A percentile compares a stretch with the other conserved stretches of the same genome.
These are phyloP conservation scores for Phanerodontia chrysosporium DNA, from an alignment of 768 basidiomycete species.

Conservation along the genomic window DNA sequence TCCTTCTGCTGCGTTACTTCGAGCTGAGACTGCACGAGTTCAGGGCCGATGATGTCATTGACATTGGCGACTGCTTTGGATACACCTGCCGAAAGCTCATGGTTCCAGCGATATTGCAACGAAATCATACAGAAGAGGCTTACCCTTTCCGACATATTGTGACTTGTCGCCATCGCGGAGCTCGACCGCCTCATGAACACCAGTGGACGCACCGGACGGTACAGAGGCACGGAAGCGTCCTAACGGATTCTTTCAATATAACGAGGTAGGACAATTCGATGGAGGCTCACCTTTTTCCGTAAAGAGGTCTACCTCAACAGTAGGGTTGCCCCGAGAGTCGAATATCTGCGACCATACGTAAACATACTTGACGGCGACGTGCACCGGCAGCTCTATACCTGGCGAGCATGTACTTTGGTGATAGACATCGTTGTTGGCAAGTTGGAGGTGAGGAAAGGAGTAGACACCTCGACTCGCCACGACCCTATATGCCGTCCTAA, in stretches of 20 bases:
- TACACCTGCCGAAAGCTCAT: conserved; percentile 58
- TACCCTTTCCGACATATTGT: conserved; percentile 94
- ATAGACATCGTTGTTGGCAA: conserved; percentile 81
- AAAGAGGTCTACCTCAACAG: conserved; percentile 89
- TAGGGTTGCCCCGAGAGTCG: conserved; percentile 98
- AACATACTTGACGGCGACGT: not conserved
- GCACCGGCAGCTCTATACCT: conserved; percentile 52
- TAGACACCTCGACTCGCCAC: no score
- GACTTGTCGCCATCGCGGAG: conserved; percentile 94
- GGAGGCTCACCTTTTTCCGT: conserved; percentile 71
- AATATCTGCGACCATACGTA: conserved; percentile 69
- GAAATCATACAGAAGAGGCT: conserved; percentile 18
- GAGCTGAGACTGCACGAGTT: conserved; percentile 79
- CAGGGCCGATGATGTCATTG: conserved; percentile 87
- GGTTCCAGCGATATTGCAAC: conserved; percentile 26
- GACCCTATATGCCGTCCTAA: no score
- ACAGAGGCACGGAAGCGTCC: conserved; percentile 93
- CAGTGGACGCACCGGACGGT: conserved; percentile 97
- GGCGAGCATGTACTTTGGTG: conserved; percentile 87
- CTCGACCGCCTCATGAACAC: conserved; percentile 97
- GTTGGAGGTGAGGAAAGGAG: no score
- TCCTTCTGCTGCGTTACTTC: conserved; percentile 89
- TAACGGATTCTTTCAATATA: conserved; percentile 87
- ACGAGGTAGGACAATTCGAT: conserved; percentile 9
- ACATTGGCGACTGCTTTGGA: conserved; percentile 91